Evolutionary conservation across 768 basidiomycete species (phyloP), one percentile per base, ranked within the genome.

Genomic region (Mycena rosella): DNA sequence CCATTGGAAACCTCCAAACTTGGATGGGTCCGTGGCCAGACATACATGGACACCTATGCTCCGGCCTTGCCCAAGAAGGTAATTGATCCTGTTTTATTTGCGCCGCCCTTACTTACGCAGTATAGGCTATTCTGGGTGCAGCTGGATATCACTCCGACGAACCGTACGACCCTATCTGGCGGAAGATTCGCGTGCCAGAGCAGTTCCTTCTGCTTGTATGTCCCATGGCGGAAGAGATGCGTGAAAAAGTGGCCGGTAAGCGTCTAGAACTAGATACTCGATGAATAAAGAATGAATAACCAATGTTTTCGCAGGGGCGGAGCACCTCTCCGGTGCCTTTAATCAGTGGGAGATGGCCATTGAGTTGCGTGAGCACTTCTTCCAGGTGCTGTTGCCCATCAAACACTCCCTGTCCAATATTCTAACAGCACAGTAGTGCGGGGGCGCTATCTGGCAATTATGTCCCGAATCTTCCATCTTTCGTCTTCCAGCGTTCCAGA

Each of bases 11-110:
- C 58, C 2, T 48, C 58, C 22, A 44, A 44, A 7, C 45, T 59
- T 10, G 58, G 58, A 11, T 59, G 58, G 58, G 45, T 48, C 11
- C 58, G 58, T 15, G 38, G 38, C 22, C 10, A 40, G 17, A 60
- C 59, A n/a, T 60, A 60, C n/a, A 38, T 60, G 34, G 59, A 60
- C 20, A 60, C 59, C 3, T 60, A 60, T 17, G 59, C 59, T 13
- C 59, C 59, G 1, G 59, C 48, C 1, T 15, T 60, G 14, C 59
- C 59, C n/a, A 60, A 60, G 38, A 40, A 8, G 5, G 38, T 40
- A 15, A 40, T 8, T 6, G 17, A 15, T 15, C 17, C 14, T 15
- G n/a, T n/a, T n/a, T n/a, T n/a, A n/a, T 44, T 40, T 15, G 9
- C 38, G 38, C 17, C 10, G n/a, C n/a, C n/a, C n/a, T n/a, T 40